Evolutionary conservation across 345 rosid genomes (phyloP).

Genomic region (Salix koriyanagi): DNA sequence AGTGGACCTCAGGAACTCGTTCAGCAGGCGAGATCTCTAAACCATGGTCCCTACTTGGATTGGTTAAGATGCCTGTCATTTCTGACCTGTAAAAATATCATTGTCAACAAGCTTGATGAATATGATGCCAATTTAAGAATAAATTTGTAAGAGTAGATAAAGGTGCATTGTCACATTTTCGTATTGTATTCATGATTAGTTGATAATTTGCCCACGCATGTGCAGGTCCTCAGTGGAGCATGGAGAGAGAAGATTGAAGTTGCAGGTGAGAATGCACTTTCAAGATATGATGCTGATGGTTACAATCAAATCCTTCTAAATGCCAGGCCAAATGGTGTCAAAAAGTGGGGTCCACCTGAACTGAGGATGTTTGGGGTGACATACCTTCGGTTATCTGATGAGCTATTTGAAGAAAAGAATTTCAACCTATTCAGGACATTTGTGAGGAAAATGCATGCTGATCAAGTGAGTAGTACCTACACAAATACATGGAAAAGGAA

Average conservation of each 20-base stretch:
- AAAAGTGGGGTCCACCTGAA: slow-evolving; percentile 44
- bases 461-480: slow-evolving; percentile 46
- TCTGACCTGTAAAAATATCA: not conserved
- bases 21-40: slow-evolving; percentile 47
- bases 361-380: slow-evolving; percentile 65
- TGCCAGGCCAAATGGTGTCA: slow-evolving; percentile 73
- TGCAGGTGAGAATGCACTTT: slow-evolving; percentile 81
- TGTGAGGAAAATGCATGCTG: slow-evolving; percentile 80
- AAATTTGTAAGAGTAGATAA: not conserved
- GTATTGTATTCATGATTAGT: not conserved
- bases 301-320: slow-evolving; percentile 77
- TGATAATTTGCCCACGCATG: slow-evolving; percentile 8
- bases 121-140: not conserved
- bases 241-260: slow-evolving; percentile 73
- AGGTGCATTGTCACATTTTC: slow-evolving; percentile 11
- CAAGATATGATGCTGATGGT: slow-evolving; percentile 58
- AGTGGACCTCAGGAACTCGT: slow-evolving; percentile 82
- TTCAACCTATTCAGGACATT: slow-evolving; percentile 60
- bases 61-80: not conserved
- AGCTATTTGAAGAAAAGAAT: slow-evolving; percentile 40
- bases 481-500: no score
- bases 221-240: slow-evolving; percentile 71
- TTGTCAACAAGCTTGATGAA: not conserved
- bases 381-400: slow-evolving; percentile 61
- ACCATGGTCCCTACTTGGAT: no score